Base-by-base conservation (phyloP, 495 filamentous ascomycete genomes). In the Pseudomonodictys pantanalensis region DNA sequence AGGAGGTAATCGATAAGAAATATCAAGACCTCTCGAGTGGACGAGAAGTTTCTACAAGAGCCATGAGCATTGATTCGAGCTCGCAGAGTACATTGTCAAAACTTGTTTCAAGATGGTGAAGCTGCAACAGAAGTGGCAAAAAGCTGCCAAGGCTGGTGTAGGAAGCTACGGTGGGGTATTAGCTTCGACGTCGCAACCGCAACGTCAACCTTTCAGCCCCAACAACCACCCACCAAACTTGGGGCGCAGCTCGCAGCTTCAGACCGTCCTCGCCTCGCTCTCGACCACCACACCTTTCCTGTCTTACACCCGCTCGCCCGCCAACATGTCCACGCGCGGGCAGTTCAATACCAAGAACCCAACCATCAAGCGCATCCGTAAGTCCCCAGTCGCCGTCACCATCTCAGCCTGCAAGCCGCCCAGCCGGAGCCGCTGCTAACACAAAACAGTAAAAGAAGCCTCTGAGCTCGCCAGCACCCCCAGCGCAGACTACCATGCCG, bases 401-500 rank as follows among this genome's bases (percentile, higher is more conserved):
- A n/a, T n/a, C n/a, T n/a, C n/a, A n/a, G n/a, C n/a, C n/a, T n/a
- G n/a, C n/a, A n/a, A n/a, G n/a, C n/a, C n/a, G n/a, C n/a, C n/a
- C n/a, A n/a, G n/a, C n/a, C n/a, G n/a, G n/a, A n/a, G 42, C 54
- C 47, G 41, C 54, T 35, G 41, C 51, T 56, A 28, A 71, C 50
- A 67, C 53, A 69, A 66, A 71, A 45, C 66, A 88, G 86, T 85
- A 73, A 87, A 88, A 76, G 91, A 96, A 84, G 89, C 90, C 62
- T 78, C 83, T 56, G 91, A 96, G 69, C 85, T 98, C 62, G 80
- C 87, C 67, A 77, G 76, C 65, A 78, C 86, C 51, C 88, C 91
- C 4, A 90, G 88, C 2, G 78, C 90, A 22, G 89, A 92, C 75
- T 91, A 89, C 75, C 82, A 86, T 67, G 93, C 93, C 42, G 69